A percentile compares a stretch with the other conserved stretches of the same genome.
phyloP scores from a whole-genome alignment of 176 grass and related monocot genomes.

The Aegilops sharonensis region DNA sequence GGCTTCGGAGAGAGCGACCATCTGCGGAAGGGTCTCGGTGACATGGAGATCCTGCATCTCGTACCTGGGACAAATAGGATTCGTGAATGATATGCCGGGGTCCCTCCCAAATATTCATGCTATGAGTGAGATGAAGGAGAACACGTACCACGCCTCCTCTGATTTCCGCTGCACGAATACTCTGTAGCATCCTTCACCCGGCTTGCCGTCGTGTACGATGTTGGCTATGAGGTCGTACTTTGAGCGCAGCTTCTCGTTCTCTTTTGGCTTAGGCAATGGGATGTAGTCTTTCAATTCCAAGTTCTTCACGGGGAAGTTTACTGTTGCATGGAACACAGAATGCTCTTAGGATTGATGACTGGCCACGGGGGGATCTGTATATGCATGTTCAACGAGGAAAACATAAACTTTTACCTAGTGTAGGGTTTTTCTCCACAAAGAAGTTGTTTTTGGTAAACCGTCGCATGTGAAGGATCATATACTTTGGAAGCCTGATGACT shows the following conservation, averaged over 20 bases:
- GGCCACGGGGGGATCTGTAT: neutral
- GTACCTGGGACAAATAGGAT: constrained; percentile 55
- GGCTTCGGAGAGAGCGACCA: constrained; percentile 88
- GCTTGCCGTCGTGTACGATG: constrained; percentile 96
- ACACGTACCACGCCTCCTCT: constrained; percentile 76
- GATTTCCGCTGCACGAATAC: constrained; percentile 95
- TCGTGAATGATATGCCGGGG: neutral
- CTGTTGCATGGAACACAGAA: constrained; percentile 34
- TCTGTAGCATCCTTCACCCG: constrained; percentile 86
- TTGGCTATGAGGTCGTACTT: constrained; percentile 97
- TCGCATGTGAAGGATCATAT: constrained; percentile 92
- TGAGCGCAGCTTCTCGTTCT: constrained; percentile 61
- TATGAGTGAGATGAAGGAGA: neutral
- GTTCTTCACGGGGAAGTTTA: constrained; percentile 97
- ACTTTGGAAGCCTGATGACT: constrained; percentile 80
- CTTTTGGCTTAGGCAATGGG: constrained; percentile 76
- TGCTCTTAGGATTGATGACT: constrained; percentile 5
- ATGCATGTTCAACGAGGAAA: neutral
- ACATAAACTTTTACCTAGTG: constrained; percentile 49
- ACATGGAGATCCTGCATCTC: constrained; percentile 99
- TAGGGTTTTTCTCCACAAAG: constrained; percentile 93
- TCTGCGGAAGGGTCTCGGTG: constrained; percentile 95
- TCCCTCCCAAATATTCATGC: neutral
- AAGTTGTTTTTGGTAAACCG: constrained; percentile 96
- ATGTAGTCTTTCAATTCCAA: constrained; percentile 98